Conservation (phyloP, 305 asterid genomes). For the Fraxinus sp. region DNA sequence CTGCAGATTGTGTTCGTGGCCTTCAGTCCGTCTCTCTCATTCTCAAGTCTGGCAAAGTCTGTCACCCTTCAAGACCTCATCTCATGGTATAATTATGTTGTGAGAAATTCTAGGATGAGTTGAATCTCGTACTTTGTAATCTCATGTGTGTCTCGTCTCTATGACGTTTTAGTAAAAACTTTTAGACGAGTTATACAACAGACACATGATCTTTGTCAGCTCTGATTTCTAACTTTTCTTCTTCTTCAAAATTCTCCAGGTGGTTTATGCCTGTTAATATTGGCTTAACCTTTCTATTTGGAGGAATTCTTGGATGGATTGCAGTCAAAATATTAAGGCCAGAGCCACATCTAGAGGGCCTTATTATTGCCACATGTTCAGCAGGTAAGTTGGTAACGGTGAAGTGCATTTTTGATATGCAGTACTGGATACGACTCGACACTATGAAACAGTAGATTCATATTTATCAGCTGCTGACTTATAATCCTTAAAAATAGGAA, state of each 20-base stretch:
- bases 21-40: conserved; percentile 65
- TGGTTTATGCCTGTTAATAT: conserved; percentile 90
- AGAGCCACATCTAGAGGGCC: conserved; percentile 61
- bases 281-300: conserved; percentile 67
- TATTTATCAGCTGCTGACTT: background rate
- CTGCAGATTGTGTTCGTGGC: conserved; percentile 63
- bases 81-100: conserved; percentile 51
- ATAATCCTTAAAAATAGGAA: conserved; percentile 40
- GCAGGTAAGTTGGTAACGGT: conserved; percentile 43
- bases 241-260: conserved; percentile 32
- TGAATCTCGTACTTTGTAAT: background rate
- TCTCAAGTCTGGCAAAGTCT: conserved; percentile 61
- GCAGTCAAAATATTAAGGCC: conserved; percentile 68
- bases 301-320: conserved; percentile 76
- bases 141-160: background rate
- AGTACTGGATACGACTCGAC: too few species aligned
- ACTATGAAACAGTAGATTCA: background rate
- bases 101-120: background rate
- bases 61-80: conserved; percentile 63
- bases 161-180: background rate
- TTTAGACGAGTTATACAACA: background rate
- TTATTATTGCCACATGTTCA: conserved; percentile 69
- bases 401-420: background rate
- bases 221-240: background rate
- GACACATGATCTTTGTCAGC: background rate